Conservation (phyloP, 371 early-diverging fungal species). For the Funneliformis caledonium region DNA sequence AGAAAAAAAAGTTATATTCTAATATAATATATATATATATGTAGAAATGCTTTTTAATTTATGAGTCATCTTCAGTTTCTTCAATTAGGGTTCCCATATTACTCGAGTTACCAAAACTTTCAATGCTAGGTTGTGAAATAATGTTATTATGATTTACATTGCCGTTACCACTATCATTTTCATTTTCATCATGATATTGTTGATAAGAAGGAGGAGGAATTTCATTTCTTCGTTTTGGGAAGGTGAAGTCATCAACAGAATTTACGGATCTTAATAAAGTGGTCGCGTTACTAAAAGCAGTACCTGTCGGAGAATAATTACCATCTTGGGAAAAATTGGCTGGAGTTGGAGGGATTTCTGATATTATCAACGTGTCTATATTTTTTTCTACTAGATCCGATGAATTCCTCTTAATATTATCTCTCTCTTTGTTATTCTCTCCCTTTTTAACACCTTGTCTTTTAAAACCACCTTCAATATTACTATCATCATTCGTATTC, state of each 20-base stretch:
- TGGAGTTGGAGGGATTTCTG: neutral
- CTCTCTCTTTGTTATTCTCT: neutral
- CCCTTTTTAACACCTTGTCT: neutral
- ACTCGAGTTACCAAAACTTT: neutral
- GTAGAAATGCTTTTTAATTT: neutral
- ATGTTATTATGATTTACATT: neutral
- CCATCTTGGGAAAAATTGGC: neutral
- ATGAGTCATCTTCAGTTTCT: neutral
- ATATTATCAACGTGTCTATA: neutral
- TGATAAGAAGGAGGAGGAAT: neutral
- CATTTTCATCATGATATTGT: neutral
- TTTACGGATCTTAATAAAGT: neutral
- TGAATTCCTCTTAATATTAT: neutral
- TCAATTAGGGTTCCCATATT: neutral
- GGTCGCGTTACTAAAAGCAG: neutral
- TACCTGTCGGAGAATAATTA: neutral
- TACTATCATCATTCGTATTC: neutral
- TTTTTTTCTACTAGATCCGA: neutral
- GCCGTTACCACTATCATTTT: no score
- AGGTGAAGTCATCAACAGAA: neutral
- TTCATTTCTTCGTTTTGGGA: neutral
- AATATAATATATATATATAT: neutral
- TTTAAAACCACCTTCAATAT: neutral
- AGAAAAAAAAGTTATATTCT: no score
- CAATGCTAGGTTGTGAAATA: neutral